Evolutionary conservation across 1,139 yeast species (phyloP), one percentile per base, ranked within the genome.

Genomic region (Pichia sp.): DNA sequence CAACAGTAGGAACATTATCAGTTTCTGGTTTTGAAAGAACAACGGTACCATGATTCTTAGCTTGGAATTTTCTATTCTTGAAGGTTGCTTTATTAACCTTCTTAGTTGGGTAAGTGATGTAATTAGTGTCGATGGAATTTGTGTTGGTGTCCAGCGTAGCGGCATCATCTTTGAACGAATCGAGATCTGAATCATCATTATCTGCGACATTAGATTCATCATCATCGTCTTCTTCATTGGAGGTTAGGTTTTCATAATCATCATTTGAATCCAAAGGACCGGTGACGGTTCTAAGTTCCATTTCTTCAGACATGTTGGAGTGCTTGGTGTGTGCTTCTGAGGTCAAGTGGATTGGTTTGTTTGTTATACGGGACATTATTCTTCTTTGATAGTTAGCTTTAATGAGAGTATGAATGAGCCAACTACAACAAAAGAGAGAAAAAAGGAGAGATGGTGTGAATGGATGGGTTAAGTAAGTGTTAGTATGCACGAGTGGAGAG

Each of bases 401-500:
- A n/a, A n/a, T n/a, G n/a, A n/a, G n/a, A n/a, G n/a, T n/a, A n/a
- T n/a, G n/a, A 24, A 24, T 24, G 28, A 36, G 28, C 39, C 28
- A 15, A 20, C 19, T 19, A 12, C 11, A 18, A 36, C 12, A 36
- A 18, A 28, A 36, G 21, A 21, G 12, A 36, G 24, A 19, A 20
- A 18, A n/a, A n/a, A n/a, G n/a, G n/a, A n/a, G n/a, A n/a, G n/a
- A n/a, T n/a, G n/a, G n/a, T n/a, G n/a, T n/a, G n/a, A n/a, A n/a
- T n/a, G n/a, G n/a, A n/a, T n/a, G n/a, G n/a, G n/a, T n/a, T n/a
- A n/a, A n/a, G n/a, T n/a, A n/a, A n/a, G n/a, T 18, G 28, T 24
- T 28, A 20, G 39, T 27, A 22, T 27, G 24, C 39, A 36, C 22
- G n/a, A n/a, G n/a, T n/a, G n/a, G n/a, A n/a, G n/a, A n/a, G n/a